Percentiles rank a stretch among this genome's conserved stretches.
Evolutionary conservation across 129 eudicot species (phyloP).

Genomic region (Tagetes patula): DNA sequence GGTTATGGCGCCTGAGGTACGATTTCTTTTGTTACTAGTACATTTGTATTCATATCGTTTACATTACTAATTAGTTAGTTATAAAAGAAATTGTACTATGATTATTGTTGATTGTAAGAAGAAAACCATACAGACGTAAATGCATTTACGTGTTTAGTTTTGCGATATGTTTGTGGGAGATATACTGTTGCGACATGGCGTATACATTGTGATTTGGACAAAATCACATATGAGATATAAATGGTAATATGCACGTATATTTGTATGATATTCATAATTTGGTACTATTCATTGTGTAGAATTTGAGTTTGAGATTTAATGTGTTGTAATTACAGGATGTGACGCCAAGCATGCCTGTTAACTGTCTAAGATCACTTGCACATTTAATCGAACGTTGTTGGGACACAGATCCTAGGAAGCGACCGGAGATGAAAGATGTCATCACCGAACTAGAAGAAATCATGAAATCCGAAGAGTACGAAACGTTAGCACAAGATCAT

Average conservation of each 20-base stretch:
- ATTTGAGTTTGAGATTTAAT: background rate
- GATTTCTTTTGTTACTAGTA: background rate
- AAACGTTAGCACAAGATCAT: constrained; percentile 17
- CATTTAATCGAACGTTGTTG: constrained; percentile 43
- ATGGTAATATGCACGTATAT: constrained; percentile 24
- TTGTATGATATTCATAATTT: background rate
- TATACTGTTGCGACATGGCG: constrained; percentile 45
- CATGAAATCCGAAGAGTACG: constrained; percentile 34
- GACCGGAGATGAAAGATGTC: constrained; percentile 50
- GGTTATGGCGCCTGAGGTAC: constrained; percentile 71
- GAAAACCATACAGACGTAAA: constrained; percentile 33
- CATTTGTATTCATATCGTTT: background rate
- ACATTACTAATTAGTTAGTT: background rate
- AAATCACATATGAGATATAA: constrained; percentile 30
- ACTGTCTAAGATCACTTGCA: constrained; percentile 43
- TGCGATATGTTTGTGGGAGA: constrained; percentile 57
- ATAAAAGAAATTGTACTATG: background rate
- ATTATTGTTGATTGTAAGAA: constrained; percentile 32
- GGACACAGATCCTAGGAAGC: constrained; percentile 35
- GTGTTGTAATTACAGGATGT: constrained; percentile 25
- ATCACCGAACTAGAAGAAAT: constrained; percentile 31
- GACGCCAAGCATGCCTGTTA: constrained; percentile 37
- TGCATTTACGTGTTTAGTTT: constrained; percentile 44
- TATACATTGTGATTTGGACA: constrained; percentile 34
- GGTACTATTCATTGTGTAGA: background rate